Percentiles rank a stretch among this genome's conserved stretches.
These are phyloP conservation scores for Silene latifolia DNA, from an alignment of 148 eudicot species.

Conservation along the genomic window DNA sequence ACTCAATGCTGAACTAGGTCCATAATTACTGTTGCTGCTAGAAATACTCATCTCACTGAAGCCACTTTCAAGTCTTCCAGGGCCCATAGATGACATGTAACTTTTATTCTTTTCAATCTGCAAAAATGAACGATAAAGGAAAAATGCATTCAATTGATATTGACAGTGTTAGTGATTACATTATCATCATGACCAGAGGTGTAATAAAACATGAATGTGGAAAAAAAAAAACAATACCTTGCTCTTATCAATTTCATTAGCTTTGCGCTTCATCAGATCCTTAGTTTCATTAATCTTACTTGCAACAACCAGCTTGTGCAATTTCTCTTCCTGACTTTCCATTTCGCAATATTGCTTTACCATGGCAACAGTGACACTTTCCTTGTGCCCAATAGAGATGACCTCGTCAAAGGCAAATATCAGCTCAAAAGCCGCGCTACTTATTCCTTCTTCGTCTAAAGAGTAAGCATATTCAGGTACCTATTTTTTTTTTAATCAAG, in stretches of 20 bases:
- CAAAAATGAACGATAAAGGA: slow-evolving; percentile 1
- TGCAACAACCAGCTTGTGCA: slow-evolving; percentile 87
- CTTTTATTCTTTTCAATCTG: slow-evolving; percentile 80
- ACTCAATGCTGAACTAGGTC: slow-evolving; percentile 79
- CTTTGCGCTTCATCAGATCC: slow-evolving; percentile 97
- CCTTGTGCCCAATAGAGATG: slow-evolving; percentile 93
- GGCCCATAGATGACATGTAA: slow-evolving; percentile 71
- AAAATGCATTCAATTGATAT: neutral
- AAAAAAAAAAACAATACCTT: slow-evolving; percentile 42
- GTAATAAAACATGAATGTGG: neutral
- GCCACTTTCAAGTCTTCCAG: slow-evolving; percentile 65
- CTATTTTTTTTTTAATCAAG: slow-evolving; percentile 49
- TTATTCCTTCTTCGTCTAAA: slow-evolving; percentile 89
- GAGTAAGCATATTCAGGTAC: slow-evolving; percentile 83
- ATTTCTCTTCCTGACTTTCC: slow-evolving; percentile 99
- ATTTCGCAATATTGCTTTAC: slow-evolving; percentile 98
- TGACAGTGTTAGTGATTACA: neutral
- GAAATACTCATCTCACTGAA: slow-evolving; percentile 63
- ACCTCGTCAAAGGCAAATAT: slow-evolving; percentile 95
- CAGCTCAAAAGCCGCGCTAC: slow-evolving; percentile 85
- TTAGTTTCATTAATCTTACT: slow-evolving; percentile 94
- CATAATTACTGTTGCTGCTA: slow-evolving; percentile 64
- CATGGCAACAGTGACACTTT: slow-evolving; percentile 85
- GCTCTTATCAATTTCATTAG: slow-evolving; percentile 93
- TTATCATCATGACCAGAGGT: neutral